phyloP scores from a whole-genome alignment of 2,329 filamentous ascomycete species.

The Shiraia bambusicola region DNA sequence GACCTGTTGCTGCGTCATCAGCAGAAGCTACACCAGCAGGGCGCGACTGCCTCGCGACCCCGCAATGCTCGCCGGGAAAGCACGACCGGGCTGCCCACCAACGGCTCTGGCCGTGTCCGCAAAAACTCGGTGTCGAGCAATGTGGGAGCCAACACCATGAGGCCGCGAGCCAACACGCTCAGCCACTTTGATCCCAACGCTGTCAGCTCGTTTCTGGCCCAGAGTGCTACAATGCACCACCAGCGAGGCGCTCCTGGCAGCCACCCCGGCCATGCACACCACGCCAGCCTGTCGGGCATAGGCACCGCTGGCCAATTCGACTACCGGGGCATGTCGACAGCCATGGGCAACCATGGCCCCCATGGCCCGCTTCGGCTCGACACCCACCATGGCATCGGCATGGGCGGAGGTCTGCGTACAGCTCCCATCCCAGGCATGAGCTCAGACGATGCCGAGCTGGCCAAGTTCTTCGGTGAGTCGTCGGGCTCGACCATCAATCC shows the following conservation, averaged over 20 bases:
- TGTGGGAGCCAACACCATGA: slow-evolving; percentile 62
- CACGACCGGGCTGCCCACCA: slow-evolving; percentile 69
- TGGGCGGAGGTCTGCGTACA: slow-evolving; percentile 70
- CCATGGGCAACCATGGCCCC: slow-evolving; percentile 65
- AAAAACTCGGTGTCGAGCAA: slow-evolving; percentile 84
- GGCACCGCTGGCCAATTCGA: slow-evolving; percentile 58
- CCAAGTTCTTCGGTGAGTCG: slow-evolving; percentile 65
- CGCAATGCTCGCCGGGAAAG: slow-evolving; percentile 85
- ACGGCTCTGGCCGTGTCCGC: slow-evolving; percentile 71
- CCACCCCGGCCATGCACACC: slow-evolving; percentile 63
- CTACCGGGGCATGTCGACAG: slow-evolving; percentile 71
- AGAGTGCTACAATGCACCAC: slow-evolving; percentile 52
- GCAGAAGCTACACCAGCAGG: slow-evolving; percentile 96
- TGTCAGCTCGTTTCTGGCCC: slow-evolving; percentile 67
- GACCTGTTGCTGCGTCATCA: slow-evolving; percentile 92
- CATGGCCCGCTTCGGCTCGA: slow-evolving; percentile 79
- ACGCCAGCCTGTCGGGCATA: slow-evolving; percentile 72
- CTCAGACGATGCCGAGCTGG: slow-evolving; percentile 66
- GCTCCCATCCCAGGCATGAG: slow-evolving; percentile 61
- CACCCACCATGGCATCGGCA: slow-evolving; percentile 71
- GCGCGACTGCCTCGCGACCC: slow-evolving; percentile 81
- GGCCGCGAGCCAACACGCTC: slow-evolving; percentile 93
- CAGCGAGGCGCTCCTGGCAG: slow-evolving; percentile 52
- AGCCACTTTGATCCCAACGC: slow-evolving; percentile 82
- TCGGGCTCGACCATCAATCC: slow-evolving; percentile 62